Base-by-base conservation (phyloP, 495 filamentous ascomycete species). In the Mycothermus thermophilus region DNA sequence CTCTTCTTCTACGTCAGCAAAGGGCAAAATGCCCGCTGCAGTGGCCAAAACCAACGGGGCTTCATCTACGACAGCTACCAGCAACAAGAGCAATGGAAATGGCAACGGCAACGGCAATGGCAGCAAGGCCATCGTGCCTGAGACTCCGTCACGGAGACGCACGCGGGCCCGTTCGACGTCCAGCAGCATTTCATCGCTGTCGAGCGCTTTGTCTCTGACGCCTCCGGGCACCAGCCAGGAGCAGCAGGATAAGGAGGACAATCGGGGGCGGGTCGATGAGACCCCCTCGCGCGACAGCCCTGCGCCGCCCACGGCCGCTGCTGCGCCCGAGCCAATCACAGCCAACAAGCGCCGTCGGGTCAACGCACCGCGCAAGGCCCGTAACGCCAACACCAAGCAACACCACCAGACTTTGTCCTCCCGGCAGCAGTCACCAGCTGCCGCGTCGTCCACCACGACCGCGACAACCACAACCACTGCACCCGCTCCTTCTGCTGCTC, bases 151-250 rank as follows among this genome's bases (percentile, higher is more conserved):
- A 23, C 42, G 43, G 5, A 37, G 36, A 25, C 37, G 40, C 16
- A 50, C 41, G 9, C 47, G 50, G 15, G 42, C 35, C 2, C 27
- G 29, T 9, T 58, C 55, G 6, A 26, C 47, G 7, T 54, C 50
- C 3, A 58, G 47, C 3, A 58, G 47, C 39, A 32, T 40, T 10
- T 58, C 55, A 12, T 54, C 52, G 9, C 48, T 58, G 7, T 58
- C 55, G 3, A 52, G 45, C 32, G 55, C 48, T 18, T 43, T 42
- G 25, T 58, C 55, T 5, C 18, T 58, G 42, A 45, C 52, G 29
- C 47, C 50, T 18, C 52, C 52, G 1, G 50, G 31, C 3, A 35
- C 20, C 17, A 36, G 40, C 16, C 38, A 38, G 14, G 39, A 44
- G 18, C 46, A 40, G 9, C 34, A 38, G 5, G 35, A 42, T n/a